A percentile compares a stretch with the other conserved stretches of the same genome.
Conservation (phyloP, 805 yeast genomes). For the Spathaspora girioi region DNA sequence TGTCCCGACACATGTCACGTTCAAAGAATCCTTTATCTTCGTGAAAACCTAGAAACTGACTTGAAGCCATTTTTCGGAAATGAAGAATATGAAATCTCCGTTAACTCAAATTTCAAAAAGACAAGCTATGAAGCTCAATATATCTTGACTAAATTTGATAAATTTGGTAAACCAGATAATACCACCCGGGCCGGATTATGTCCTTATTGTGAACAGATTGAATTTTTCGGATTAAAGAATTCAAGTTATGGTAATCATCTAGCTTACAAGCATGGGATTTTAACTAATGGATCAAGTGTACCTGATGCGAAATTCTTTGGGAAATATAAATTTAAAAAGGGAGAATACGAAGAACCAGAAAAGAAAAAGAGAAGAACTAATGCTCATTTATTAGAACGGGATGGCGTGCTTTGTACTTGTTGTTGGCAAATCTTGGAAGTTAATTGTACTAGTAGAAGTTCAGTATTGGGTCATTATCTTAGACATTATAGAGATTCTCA, state of each 20-base stretch:
- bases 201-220: slow-evolving; percentile 26
- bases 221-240: slow-evolving; percentile 30
- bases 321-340: slow-evolving; percentile 17
- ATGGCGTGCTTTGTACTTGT: slow-evolving; percentile 7
- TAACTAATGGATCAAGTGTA: slow-evolving; percentile 25
- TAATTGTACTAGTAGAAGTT: slow-evolving; percentile 8
- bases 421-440: slow-evolving; percentile 11
- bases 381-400: slow-evolving; percentile 9
- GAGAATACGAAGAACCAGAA: slow-evolving; percentile 13
- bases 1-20: slow-evolving; percentile 3
- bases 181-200: slow-evolving; percentile 21
- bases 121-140: slow-evolving; percentile 8
- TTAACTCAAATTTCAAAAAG: slow-evolving; percentile 6
- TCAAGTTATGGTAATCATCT: slow-evolving; percentile 30
- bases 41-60: not conserved
- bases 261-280: slow-evolving; percentile 32
- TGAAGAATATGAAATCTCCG: slow-evolving; percentile 5
- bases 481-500: slow-evolving; percentile 10
- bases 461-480: slow-evolving; percentile 10
- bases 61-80: too few species aligned
- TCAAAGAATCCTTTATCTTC: slow-evolving; percentile 2
- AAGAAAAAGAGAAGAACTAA: slow-evolving; percentile 9
- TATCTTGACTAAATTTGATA: slow-evolving; percentile 3
- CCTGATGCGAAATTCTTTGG: slow-evolving; percentile 32
- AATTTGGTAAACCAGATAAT: slow-evolving; percentile 4